Base-by-base conservation (phyloP, 805 yeast genomes). In the Pichia paraexigua region DNA sequence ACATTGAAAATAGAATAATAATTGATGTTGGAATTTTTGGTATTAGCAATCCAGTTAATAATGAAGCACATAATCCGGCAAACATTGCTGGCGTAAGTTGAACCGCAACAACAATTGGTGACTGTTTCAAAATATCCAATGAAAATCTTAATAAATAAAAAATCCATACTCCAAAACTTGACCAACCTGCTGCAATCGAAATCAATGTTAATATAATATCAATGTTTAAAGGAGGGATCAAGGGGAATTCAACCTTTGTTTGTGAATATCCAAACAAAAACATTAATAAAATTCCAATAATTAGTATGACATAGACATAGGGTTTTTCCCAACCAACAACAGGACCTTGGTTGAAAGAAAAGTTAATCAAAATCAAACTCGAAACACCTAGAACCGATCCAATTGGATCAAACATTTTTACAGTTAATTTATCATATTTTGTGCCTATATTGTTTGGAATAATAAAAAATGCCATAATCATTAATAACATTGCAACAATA, bases 281-380 rank as follows among this genome's bases (percentile, higher is more conserved):
- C 11, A 85, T 58, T 9, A 69, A 54, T 1, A 74, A 27, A 0
- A 71, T 55, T 0, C 89, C 79, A 6, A 84, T 61, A 1, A 82
- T 68, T 28, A 85, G 65, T 13, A 86, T 61, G 0, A 72, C 79
- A 42, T 82, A 77, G 42, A 82, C 76, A 56, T 85, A 85, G 0
- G 82, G 74, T 2, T 60, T 62, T 12, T 65, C 58, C 92, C 92
- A 86, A 21, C 91, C 88, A 2, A 70, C 83, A 6, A 77, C 73
- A 0, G 92, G 87, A 2, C 85, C 92, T 62, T 87, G 90, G 58
- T 83, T 85, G 80, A 88, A 80, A 2, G 79, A 79, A 61, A 85
- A 80, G 57, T 82, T 85, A 62, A 87, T 71, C 35, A 86, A 62
- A 2, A 84, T 72, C 46, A 87, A 64, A 0, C 87, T 88, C 7